Evolutionary conservation across 140 eudicot species (phyloP), one percentile per base, ranked within the genome.

Genomic region (Bidens hawaiensis): DNA sequence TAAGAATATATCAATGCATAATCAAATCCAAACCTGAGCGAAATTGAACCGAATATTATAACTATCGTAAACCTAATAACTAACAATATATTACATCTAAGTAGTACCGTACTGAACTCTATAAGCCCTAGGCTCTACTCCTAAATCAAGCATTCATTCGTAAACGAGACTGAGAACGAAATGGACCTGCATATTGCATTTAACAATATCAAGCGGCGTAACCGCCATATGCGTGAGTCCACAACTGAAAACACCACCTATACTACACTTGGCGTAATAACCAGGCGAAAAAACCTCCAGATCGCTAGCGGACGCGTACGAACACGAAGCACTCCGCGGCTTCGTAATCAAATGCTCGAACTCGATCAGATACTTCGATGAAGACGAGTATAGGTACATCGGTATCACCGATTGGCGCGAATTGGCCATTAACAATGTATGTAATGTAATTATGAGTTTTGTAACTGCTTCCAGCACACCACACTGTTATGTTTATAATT

Each of bases 191-290:
- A 87, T 87, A 60, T 87, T 87, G 57, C 95, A 83, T 63, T 87
- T 87, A 83, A 87, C 81, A 56, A 87, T 81, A 83, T 87, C 95
- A 17, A 87, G 84, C 26, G 96, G 96, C 18, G 96, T 87, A 62
- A 84, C 82, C 18, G 96, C 83, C 86, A 66, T 81, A 62, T 87
- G 96, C 76, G 96, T 84, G 6, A 84, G 78, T 9, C 96, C 93
- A 51, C 89, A 81, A 61, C 94, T 73, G 4, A 84, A 53, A 22
- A 71, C 62, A 26, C 96, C 96, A 6, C 86, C 96, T 23, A 68
- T 74, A 8, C 93, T 83, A 62, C 93, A 83, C 9, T 88, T 80
- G 1, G 79, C 84, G 45, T 87, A 87, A 30, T 61, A 84, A 45
- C 70, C 56, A 15, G 86, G 94, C 34, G 94, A 83, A 58, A 49